Percentiles rank a stretch among this genome's conserved stretches.
These are phyloP conservation scores for Chimonanthus praecox DNA, from an alignment of 164 flowering plant species.

Conservation along the genomic window DNA sequence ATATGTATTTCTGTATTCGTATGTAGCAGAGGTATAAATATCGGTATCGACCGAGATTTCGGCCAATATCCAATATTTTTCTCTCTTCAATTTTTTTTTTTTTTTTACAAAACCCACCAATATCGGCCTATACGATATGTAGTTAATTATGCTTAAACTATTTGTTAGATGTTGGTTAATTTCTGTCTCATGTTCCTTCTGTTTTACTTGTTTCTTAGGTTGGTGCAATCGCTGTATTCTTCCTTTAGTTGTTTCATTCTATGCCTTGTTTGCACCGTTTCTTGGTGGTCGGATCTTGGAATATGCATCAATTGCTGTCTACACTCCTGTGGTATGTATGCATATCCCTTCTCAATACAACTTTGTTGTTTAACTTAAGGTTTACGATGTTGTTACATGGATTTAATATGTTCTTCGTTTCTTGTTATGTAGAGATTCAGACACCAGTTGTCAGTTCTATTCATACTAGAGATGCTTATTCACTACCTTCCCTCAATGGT, in stretches of 20 bases:
- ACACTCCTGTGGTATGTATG: constrained; percentile 82
- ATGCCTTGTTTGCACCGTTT: constrained; percentile 95
- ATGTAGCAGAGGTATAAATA: too few relatives aligned
- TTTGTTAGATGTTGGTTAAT: not conserved
- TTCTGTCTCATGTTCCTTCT: not conserved
- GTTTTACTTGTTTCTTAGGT: constrained; percentile 44
- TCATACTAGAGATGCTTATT: not conserved
- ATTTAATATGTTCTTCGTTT: too few relatives aligned
- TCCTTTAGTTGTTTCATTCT: constrained; percentile 81
- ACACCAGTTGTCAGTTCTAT: not conserved
- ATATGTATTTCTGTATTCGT: not conserved
- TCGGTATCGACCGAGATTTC: too few relatives aligned
- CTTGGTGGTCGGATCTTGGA: constrained; percentile 79
- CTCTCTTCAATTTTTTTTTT: too few relatives aligned
- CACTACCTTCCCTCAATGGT: constrained; percentile 2
- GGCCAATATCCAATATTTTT: too few relatives aligned
- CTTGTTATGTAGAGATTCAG: not conserved
- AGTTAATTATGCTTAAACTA: not conserved
- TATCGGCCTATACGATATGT: not conserved
- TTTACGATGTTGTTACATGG: not conserved
- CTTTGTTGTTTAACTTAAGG: not conserved
- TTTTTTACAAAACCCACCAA: too few relatives aligned
- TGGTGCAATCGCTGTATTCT: constrained; percentile 91
- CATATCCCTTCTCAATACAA: not conserved
- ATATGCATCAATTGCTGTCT: constrained; percentile 48